A percentile compares a stretch with the other conserved stretches of the same genome.
Conservation (phyloP, 768 basidiomycete species). For the Mycena indigotica region DNA sequence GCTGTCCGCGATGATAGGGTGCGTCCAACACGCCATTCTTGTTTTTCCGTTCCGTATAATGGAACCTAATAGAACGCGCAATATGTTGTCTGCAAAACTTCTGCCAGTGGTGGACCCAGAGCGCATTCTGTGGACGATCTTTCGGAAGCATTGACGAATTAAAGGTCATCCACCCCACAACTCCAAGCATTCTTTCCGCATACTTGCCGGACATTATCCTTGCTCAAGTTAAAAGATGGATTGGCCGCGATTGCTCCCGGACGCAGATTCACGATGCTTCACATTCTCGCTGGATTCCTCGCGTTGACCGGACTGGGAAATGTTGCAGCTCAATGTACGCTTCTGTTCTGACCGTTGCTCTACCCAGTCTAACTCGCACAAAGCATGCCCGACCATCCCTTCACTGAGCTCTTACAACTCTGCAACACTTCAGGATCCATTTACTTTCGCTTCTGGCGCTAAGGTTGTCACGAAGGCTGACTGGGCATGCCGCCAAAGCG, state of each 20-base stretch:
- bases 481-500: conserved; percentile 53
- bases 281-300: not conserved
- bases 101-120: no score
- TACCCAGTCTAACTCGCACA: not conserved
- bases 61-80: no score
- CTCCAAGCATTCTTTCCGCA: not conserved
- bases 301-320: not conserved
- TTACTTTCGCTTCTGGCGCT: conserved; percentile 50
- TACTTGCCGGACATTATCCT: not conserved
- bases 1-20: no score
- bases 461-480: conserved; percentile 46
- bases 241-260: no score
- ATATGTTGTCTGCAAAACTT: no score
- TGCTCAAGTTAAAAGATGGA: not conserved
- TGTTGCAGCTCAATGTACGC: not conserved
- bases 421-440: conserved; percentile 53
- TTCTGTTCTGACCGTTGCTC: not conserved
- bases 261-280: not conserved
- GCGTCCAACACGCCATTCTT: no score
- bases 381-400: conserved; percentile 19
- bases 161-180: no score
- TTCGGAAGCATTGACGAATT: no score
- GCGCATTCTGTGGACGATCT: no score
- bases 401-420: conserved; percentile 38
- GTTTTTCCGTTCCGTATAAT: no score